Evolutionary conservation across 306 rosid species (phyloP).

Genomic region (Mucuna pruriens): DNA sequence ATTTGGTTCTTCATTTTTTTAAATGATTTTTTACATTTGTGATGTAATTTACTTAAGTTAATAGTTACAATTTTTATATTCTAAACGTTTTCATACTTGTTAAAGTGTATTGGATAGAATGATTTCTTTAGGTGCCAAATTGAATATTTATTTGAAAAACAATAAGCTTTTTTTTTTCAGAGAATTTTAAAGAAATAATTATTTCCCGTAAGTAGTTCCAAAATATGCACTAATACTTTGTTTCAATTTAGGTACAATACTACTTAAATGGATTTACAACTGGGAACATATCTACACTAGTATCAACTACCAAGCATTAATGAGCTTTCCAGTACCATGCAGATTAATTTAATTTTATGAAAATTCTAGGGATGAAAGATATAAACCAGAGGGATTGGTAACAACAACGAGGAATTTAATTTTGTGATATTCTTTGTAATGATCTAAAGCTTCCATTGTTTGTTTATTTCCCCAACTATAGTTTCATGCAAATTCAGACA

Average conservation of each 20-base stretch:
- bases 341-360: not conserved
- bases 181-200: not conserved
- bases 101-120: not conserved
- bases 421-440: not conserved
- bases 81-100: too few species aligned
- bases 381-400: not conserved
- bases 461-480: slow-evolving; percentile 14
- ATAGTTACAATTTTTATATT: too few species aligned
- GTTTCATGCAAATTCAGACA: slow-evolving; percentile 22
- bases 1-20: too few species aligned
- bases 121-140: not conserved
- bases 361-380: slow-evolving; percentile 1
- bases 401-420: not conserved
- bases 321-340: not conserved
- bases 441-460: slow-evolving; percentile 11
- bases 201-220: not conserved
- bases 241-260: not conserved
- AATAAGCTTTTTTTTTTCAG: not conserved
- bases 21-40: too few species aligned
- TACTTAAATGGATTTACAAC: not conserved
- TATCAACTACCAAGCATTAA: not conserved
- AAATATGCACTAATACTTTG: not conserved
- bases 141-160: not conserved
- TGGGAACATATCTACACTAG: not conserved
- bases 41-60: too few species aligned